phyloP scores from a whole-genome alignment of 805 yeast genomes.

The Metschnikowia anglica region DNA sequence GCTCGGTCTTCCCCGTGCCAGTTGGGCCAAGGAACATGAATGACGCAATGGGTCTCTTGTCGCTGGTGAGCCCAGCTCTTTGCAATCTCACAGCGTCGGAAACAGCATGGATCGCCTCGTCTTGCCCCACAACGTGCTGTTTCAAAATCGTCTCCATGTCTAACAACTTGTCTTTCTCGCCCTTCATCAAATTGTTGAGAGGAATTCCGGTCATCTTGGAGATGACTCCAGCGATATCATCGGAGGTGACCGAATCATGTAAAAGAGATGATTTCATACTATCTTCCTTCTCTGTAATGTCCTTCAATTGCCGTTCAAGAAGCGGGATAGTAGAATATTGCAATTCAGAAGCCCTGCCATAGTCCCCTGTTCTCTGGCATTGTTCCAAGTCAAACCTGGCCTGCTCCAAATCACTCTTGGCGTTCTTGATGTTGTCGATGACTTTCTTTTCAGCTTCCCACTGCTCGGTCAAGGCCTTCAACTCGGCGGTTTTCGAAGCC shows the following conservation, averaged over 20 bases:
- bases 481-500: slow-evolving; percentile 59
- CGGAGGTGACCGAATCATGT: slow-evolving; percentile 92
- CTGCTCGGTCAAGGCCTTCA: slow-evolving; percentile 66
- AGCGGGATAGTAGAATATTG: slow-evolving; percentile 86
- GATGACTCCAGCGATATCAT: slow-evolving; percentile 89
- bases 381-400: slow-evolving; percentile 82
- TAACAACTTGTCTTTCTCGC: slow-evolving; percentile 87
- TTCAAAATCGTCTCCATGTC: slow-evolving; percentile 82
- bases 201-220: slow-evolving; percentile 97
- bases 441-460: slow-evolving; percentile 85
- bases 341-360: slow-evolving; percentile 83
- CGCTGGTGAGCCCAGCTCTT: slow-evolving; percentile 94
- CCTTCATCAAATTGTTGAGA: slow-evolving; percentile 83
- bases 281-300: slow-evolving; percentile 39
- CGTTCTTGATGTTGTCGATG: slow-evolving; percentile 72
- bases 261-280: slow-evolving; percentile 41
- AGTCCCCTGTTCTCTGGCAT: slow-evolving; percentile 80
- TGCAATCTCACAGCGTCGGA: slow-evolving; percentile 94
- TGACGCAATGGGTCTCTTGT: slow-evolving; percentile 92
- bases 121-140: slow-evolving; percentile 88
- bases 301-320: slow-evolving; percentile 61
- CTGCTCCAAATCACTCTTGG: slow-evolving; percentile 80
- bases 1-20: slow-evolving; percentile 97
- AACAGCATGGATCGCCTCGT: slow-evolving; percentile 86
- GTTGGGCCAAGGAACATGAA: slow-evolving; percentile 98